Base-by-base conservation (phyloP, 1,139 yeast genomes). In the Saccharomyces hybrid region DNA sequence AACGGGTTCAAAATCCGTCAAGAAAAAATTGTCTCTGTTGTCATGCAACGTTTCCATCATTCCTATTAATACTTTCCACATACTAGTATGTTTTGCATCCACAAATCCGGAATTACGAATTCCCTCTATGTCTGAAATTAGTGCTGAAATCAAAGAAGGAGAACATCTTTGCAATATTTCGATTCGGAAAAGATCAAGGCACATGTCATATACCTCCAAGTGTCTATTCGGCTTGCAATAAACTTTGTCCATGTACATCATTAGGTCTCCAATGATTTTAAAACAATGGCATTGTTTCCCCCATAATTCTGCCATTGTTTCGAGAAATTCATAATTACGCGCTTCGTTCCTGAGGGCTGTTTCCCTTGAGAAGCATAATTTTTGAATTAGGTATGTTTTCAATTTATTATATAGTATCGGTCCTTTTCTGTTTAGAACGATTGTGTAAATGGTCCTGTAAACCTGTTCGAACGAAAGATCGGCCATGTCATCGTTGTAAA, bases 191-290 rank as follows among this genome's bases (percentile, higher is more conserved):
- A 84, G 67, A 42, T 77, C 78, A 46, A 86, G 75, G 0, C 97
- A 96, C 50, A 86, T 77, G 64, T 90, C 97, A 64, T 86, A 86
- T 3, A 88, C 78, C 53, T 84, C 73, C 1, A 89, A 81, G 51
- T 81, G 73, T 60, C 82, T 83, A 56, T 82, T 81, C 60, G 86
- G 95, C 59, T 82, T 83, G 30, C 91, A 88, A 62, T 87, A 89
- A 0, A 89, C 96, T 48, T 96, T 78, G 67, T 93, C 79, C 64
- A 93, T 73, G 66, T 93, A 93, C 88, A 90, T 85, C 69, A 90
- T 64, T 4, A 93, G 87, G 68, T 93, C 97, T 61, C 95, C 81
- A 48, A 91, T 80, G 76, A 88, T 83, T 60, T 87, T 78, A 85
- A 90, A 86, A 51, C 88, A 79, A 50, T 84, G 77, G 47, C 84